phyloP scores from a whole-genome alignment of 441 rosid genomes.

The Gossypium aridum region DNA sequence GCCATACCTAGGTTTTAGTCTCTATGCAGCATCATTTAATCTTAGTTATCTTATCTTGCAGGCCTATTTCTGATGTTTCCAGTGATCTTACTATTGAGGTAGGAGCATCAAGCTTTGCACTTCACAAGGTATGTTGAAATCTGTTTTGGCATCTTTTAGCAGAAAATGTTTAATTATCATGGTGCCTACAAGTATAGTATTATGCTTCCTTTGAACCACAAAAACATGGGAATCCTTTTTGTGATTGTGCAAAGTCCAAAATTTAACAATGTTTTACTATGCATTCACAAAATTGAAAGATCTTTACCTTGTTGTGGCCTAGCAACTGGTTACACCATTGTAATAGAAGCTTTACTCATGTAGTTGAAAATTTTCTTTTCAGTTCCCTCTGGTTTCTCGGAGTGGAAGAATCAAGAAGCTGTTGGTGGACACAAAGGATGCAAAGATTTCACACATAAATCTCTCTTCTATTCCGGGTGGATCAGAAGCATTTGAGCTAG shows the following conservation, averaged over 20 bases:
- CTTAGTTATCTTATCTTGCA: slow-evolving; percentile 32
- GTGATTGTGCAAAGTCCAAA: background rate
- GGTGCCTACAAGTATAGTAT: background rate
- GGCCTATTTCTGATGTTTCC: slow-evolving; percentile 95
- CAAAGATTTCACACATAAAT: slow-evolving; percentile 49
- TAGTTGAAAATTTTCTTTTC: slow-evolving; percentile 20
- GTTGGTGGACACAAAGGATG: slow-evolving; percentile 59
- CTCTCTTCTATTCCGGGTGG: slow-evolving; percentile 71
- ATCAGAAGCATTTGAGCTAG: slow-evolving; percentile 78
- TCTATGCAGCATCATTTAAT: slow-evolving; percentile 14
- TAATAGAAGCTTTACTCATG: background rate
- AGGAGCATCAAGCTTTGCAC: slow-evolving; percentile 79
- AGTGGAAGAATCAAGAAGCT: slow-evolving; percentile 78
- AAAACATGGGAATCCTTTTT: background rate
- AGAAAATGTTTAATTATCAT: background rate
- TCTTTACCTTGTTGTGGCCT: background rate
- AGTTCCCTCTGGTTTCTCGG: slow-evolving; percentile 89
- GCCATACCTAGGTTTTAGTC: slow-evolving; percentile 7
- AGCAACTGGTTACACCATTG: background rate
- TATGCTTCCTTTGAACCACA: background rate
- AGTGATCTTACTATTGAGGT: slow-evolving; percentile 87
- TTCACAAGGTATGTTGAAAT: slow-evolving; percentile 65
- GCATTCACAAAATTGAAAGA: background rate
- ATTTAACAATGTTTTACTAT: background rate
- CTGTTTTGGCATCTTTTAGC: background rate